These are phyloP conservation scores for Gracilaria vermiculophylla DNA, from an alignment of 23 red algal genomes.

Conservation along the genomic window DNA sequence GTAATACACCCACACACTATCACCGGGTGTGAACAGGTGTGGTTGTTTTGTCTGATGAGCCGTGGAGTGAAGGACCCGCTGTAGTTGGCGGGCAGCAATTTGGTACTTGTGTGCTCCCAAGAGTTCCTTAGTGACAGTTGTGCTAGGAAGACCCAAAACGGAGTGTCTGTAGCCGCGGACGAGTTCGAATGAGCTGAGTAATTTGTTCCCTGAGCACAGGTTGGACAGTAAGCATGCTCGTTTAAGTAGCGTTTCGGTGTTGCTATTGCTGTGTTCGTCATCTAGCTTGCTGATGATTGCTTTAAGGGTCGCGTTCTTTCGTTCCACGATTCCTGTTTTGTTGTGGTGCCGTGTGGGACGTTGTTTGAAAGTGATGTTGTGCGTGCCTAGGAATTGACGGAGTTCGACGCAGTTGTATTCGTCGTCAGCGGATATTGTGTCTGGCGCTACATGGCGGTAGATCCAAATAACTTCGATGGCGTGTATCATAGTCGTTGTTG, in stretches of 20 bases:
- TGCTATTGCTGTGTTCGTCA: not conserved
- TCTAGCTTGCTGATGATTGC: constrained; percentile 16
- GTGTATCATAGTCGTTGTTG: not conserved
- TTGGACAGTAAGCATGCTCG: constrained; percentile 23
- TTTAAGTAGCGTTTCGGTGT: not conserved
- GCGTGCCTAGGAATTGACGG: not conserved
- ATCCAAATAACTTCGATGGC: constrained; percentile 25
- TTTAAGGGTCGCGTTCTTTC: constrained; percentile 9
- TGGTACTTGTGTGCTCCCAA: not conserved
- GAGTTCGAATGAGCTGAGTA: constrained; percentile 35
- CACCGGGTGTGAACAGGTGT: not conserved
- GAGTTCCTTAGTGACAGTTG: not conserved
- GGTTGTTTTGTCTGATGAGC: not conserved
- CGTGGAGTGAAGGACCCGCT: not conserved
- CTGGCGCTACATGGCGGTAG: constrained; percentile 20
- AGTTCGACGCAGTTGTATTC: constrained; percentile 6
- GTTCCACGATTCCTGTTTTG: constrained; percentile 9
- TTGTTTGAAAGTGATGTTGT: constrained; percentile 36
- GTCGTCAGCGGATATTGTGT: not conserved
- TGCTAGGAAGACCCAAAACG: not conserved
- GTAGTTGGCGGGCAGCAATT: not conserved
- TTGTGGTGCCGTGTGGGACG: constrained; percentile 18
- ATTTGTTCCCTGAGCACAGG: constrained; percentile 1
- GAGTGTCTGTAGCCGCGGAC: constrained; percentile 17
- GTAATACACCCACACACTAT: not conserved